Percentiles rank a stretch among this genome's conserved stretches.
Evolutionary conservation across 768 basidiomycete species (phyloP).

Genomic region (Rubroboletus pulcherrimus): DNA sequence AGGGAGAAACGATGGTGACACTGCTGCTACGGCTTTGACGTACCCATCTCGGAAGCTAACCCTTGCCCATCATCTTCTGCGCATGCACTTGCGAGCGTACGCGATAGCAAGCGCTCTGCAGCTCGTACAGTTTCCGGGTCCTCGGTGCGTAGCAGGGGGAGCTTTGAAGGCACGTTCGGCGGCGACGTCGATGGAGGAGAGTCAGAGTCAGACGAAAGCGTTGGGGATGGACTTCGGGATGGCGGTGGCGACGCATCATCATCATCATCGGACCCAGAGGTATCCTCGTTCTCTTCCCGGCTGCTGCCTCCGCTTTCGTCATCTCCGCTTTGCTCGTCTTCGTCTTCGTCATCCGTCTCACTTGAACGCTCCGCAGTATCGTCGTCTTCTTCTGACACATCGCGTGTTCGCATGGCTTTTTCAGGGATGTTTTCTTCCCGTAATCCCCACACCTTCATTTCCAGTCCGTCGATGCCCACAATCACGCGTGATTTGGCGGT

Average conservation of each 20-base stretch:
- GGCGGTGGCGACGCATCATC: conserved; percentile 12
- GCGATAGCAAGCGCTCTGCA: conserved; percentile 42
- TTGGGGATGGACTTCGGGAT: conserved; percentile 27
- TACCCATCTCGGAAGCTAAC: conserved; percentile 41
- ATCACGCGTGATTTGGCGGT: conserved; percentile 60
- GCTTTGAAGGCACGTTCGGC: not conserved
- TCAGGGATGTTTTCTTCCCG: conserved; percentile 2
- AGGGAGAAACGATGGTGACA: not conserved
- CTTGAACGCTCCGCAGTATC: not conserved
- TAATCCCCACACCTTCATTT: conserved; percentile 38
- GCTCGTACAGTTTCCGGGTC: conserved; percentile 33
- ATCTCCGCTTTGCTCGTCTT: conserved; percentile 7
- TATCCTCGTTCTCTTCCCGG: conserved; percentile 12
- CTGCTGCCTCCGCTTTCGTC: not conserved
- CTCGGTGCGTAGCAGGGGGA: conserved; percentile 18
- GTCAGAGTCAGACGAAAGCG: conserved; percentile 16
- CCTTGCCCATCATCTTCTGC: conserved; percentile 39
- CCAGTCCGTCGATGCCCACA: conserved; percentile 61
- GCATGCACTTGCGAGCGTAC: conserved; percentile 42
- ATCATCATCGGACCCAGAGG: conserved; percentile 7
- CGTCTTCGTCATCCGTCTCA: conserved; percentile 2
- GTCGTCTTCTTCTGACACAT: not conserved
- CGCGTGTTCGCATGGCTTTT: conserved; percentile 29
- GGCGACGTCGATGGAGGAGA: conserved; percentile 26
- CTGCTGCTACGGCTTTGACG: not conserved